Evolutionary conservation across 805 yeast species (phyloP).

Genomic region (Candida insectalens): DNA sequence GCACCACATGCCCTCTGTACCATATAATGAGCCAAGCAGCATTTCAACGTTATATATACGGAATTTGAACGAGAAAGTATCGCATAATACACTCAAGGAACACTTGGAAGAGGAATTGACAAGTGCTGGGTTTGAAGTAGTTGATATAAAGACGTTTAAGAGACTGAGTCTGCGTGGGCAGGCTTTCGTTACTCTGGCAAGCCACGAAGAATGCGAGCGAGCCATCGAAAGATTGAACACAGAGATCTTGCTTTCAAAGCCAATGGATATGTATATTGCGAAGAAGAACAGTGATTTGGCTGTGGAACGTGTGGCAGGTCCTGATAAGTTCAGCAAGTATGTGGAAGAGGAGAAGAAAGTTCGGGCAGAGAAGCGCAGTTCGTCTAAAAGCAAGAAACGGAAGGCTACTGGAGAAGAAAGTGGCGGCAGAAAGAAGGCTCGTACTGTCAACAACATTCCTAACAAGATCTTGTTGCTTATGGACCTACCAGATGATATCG

Average conservation of each 20-base stretch:
- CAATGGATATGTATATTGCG: conserved; percentile 36
- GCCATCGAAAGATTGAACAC: conserved; percentile 37
- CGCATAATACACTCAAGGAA: conserved; percentile 37
- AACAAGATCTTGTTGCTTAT: conserved; percentile 63
- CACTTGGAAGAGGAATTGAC: conserved; percentile 34
- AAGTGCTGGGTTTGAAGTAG: conserved; percentile 33
- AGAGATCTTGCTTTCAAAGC: conserved; percentile 34
- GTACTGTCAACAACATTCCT: conserved; percentile 35
- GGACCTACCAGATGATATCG: conserved; percentile 38
- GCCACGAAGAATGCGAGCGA: conserved; percentile 29
- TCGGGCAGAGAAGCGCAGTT: conserved; percentile 11
- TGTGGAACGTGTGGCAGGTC: conserved; percentile 3
- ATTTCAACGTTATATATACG: conserved; percentile 44
- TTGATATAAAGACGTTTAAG: conserved; percentile 45
- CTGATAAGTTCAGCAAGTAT: conserved; percentile 13
- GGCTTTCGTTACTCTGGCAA: conserved; percentile 59
- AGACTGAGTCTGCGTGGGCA: conserved; percentile 70
- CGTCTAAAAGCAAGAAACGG: conserved; percentile 11
- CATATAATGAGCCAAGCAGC: no score
- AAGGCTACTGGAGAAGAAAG: conserved; percentile 14
- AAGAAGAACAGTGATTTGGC: conserved; percentile 34
- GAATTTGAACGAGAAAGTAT: conserved; percentile 63
- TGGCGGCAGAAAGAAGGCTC: conserved; percentile 8
- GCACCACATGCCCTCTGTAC: not conserved
- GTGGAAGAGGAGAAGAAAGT: conserved; percentile 10